Evolutionary conservation across 345 rosid genomes (phyloP).

Genomic region (Zanthoxylum bungeanum): DNA sequence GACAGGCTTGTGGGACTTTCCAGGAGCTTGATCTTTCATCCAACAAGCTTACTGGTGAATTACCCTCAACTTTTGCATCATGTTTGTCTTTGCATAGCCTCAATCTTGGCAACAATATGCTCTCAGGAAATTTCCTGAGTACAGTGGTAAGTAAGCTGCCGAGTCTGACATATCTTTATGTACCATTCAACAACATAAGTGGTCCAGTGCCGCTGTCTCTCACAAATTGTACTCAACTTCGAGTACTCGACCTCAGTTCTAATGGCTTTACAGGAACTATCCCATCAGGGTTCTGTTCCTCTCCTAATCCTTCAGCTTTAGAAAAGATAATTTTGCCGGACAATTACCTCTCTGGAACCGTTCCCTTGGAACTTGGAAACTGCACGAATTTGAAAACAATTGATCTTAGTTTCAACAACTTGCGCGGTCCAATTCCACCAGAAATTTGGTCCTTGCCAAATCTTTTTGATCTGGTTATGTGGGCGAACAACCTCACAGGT

Average conservation of each 20-base stretch:
- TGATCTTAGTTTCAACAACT: conserved; percentile 87
- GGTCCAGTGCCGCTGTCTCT: conserved; percentile 71
- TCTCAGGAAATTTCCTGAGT: conserved; percentile 68
- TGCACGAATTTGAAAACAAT: conserved; percentile 69
- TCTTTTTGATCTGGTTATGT: conserved; percentile 75
- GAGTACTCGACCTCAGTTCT: conserved; percentile 80
- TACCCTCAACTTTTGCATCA: conserved; percentile 45
- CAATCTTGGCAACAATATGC: conserved; percentile 64
- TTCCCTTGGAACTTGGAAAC: conserved; percentile 64
- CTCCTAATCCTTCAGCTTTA: conserved; percentile 41
- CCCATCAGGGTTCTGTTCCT: conserved; percentile 62
- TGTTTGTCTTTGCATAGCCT: conserved; percentile 61
- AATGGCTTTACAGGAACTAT: conserved; percentile 61
- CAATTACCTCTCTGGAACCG: conserved; percentile 73
- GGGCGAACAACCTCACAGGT: conserved; percentile 95
- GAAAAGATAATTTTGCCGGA: conserved; percentile 63
- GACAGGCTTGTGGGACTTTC: conserved; percentile 50
- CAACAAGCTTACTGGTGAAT: conserved; percentile 58
- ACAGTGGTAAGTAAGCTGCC: conserved; percentile 61
- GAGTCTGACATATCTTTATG: conserved; percentile 46
- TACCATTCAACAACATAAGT: conserved; percentile 73
- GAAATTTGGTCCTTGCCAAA: conserved; percentile 72
- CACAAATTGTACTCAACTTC: conserved; percentile 53
- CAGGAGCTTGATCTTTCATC: conserved; percentile 66
- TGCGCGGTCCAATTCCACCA: conserved; percentile 59